Percentiles rank a stretch among this genome's conserved stretches.
Evolutionary conservation across 169 alveolate species (phyloP).

Genomic region (Plasmodium blacklocki): DNA sequence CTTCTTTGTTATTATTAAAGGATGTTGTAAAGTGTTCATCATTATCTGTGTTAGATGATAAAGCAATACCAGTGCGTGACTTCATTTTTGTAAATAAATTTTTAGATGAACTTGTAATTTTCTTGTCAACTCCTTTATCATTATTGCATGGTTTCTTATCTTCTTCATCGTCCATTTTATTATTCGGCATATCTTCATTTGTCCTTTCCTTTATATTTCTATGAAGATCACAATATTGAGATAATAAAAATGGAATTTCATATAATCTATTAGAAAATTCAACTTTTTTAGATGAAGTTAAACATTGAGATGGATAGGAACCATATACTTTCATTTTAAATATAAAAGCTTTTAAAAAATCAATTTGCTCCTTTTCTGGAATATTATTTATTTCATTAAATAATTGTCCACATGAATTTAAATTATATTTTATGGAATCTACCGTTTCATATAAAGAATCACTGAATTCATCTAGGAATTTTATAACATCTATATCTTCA

Average conservation of each 20-base stretch:
- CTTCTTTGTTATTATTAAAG: neutral
- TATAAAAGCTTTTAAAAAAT: slow-evolving; percentile 70
- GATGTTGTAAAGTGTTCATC: neutral
- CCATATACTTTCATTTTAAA: slow-evolving; percentile 66
- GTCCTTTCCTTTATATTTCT: neutral
- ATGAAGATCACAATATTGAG: slow-evolving; percentile 16
- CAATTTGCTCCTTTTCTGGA: slow-evolving; percentile 43
- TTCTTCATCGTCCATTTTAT: neutral
- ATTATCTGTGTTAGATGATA: neutral
- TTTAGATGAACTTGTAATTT: neutral
- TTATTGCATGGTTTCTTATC: neutral
- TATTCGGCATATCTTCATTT: neutral
- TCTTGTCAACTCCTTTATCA: neutral
- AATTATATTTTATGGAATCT: slow-evolving; percentile 32
- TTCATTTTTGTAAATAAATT: neutral
- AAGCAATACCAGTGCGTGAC: too few species aligned
- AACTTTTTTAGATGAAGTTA: slow-evolving; percentile 7
- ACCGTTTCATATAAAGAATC: slow-evolving; percentile 48
- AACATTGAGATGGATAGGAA: slow-evolving; percentile 75
- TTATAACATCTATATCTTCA: slow-evolving; percentile 52
- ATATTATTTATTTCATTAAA: slow-evolving; percentile 48
- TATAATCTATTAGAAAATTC: slow-evolving; percentile 33
- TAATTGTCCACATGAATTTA: slow-evolving; percentile 70
- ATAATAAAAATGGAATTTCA: slow-evolving; percentile 69
- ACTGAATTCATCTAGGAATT: slow-evolving; percentile 53